Conservation (phyloP, 1,284 basidiomycete species). For the Heterobasidion occidentale region DNA sequence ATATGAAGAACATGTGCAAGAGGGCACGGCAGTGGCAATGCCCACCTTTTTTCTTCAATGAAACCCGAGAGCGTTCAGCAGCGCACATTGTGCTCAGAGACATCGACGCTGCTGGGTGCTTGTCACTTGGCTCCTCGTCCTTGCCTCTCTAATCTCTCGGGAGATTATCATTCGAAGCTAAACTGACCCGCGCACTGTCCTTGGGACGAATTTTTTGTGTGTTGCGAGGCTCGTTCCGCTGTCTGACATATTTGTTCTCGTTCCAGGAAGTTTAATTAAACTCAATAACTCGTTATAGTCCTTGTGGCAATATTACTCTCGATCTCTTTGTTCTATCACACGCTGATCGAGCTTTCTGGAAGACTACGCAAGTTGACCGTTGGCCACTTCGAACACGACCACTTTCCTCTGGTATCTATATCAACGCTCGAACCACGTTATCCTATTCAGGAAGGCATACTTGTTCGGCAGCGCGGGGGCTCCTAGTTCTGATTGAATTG, state of each 20-base stretch:
- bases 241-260: conserved; percentile 13
- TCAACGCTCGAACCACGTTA: too few relatives aligned
- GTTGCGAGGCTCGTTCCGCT: conserved; percentile 22
- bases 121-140: conserved; percentile 3
- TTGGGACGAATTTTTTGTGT: not conserved
- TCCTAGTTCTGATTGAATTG: too few relatives aligned
- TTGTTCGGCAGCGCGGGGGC: too few relatives aligned
- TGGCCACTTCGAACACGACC: too few relatives aligned
- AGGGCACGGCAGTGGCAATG: too few relatives aligned
- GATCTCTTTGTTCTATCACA: too few relatives aligned
- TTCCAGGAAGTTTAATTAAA: not conserved
- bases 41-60: not conserved
- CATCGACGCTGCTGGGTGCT: conserved; percentile 9
- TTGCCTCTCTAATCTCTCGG: conserved; percentile 6
- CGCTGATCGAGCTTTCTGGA: too few relatives aligned
- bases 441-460: too few relatives aligned
- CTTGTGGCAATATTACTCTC: too few relatives aligned
- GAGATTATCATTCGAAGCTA: conserved; percentile 17
- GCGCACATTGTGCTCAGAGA: conserved; percentile 3
- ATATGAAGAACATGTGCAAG: not conserved
- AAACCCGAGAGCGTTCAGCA: not conserved
- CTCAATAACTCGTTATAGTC: not conserved
- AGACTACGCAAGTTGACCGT: too few relatives aligned
- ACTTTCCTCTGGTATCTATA: too few relatives aligned
- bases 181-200: conserved; percentile 15